Base-by-base conservation (phyloP, 108 stramenopile genomes). In the Conticribra weissflogii region DNA sequence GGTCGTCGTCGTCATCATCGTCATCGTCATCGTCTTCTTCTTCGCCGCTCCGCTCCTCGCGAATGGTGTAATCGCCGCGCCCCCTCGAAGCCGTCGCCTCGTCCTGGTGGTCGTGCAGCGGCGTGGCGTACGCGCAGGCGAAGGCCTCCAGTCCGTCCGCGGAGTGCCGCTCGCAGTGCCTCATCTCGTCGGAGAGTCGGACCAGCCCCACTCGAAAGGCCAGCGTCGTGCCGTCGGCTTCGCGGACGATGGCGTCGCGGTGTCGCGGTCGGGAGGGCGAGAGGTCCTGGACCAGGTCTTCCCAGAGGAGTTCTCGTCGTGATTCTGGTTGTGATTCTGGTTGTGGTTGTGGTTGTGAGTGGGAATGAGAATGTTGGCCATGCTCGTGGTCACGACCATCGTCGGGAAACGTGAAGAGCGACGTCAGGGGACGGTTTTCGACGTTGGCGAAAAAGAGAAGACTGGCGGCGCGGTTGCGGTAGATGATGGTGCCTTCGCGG, bases 101-200 rank as follows among this genome's bases (percentile, higher is more conserved):
- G 19, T 63, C 24, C 29, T 18, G 24, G 29, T 29, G 57, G 22
- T 67, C 66, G 23, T 67, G 57, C 23, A 41, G 22, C 18, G 71
- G 71, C 9, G 54, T 72, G 0, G 55, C 52, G 34, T 72, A 66
- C 1, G 55, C 71, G 56, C 64, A 72, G 3, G 65, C 65, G 66
- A 57, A 72, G 18, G 45, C 62, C 7, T 53, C 62, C 17, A 44
- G 44, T 32, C 44, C 48, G 54, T 50, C 55, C 32, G 23, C 52
- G n/a, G n/a, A n/a, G n/a, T n/a, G n/a, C n/a, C n/a, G n/a, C n/a
- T n/a, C n/a, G n/a, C n/a, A n/a, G 7, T 50, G 55, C 28, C 19
- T 19, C 54, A 56, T 55, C 23, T 55, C 64, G 3, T 28, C 22
- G 21, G 65, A 44, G 29, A 72, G 36, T 52, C 57, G 55, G 25